A percentile compares a stretch with the other conserved stretches of the same genome.
These are phyloP conservation scores for Saccharomycopsis schoenii DNA, from an alignment of 805 yeast genomes.

Conservation along the genomic window DNA sequence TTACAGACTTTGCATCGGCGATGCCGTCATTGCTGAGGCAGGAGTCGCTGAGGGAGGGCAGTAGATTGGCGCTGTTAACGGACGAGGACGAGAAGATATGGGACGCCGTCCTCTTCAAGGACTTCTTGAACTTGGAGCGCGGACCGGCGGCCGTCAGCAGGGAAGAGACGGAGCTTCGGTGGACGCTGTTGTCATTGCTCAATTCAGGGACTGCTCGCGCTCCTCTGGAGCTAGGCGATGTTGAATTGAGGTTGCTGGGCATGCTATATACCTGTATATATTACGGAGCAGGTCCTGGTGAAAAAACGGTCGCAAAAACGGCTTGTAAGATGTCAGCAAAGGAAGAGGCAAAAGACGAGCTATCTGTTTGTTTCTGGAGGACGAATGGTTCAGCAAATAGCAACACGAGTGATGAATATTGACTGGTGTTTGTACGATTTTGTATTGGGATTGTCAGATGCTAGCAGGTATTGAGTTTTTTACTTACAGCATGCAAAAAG, in stretches of 20 bases:
- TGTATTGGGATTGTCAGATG: too few species aligned
- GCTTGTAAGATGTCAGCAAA: too few species aligned
- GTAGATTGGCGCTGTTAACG: neutral
- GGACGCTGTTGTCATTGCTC: neutral
- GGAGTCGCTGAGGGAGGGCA: too few species aligned
- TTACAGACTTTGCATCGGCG: neutral
- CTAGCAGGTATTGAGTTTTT: too few species aligned
- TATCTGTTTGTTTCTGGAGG: too few species aligned
- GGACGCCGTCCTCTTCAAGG: conserved; percentile 16
- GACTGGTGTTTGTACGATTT: too few species aligned
- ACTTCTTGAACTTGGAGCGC: conserved; percentile 1
- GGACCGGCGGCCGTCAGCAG: neutral
- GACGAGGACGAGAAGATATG: conserved; percentile 10
- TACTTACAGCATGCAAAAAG: too few species aligned
- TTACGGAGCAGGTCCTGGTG: too few species aligned
- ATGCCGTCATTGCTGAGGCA: neutral
- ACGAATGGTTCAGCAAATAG: too few species aligned
- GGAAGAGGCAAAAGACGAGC: too few species aligned
- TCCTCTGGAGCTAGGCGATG: neutral
- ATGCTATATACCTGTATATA: neutral
- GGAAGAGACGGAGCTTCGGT: neutral
- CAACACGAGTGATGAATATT: too few species aligned
- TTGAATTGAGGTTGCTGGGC: neutral
- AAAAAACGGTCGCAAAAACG: too few species aligned
- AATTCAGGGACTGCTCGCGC: neutral